Conservation (phyloP, 164 flowering plant species). For the Kalanchoe fedtschenkoi region DNA sequence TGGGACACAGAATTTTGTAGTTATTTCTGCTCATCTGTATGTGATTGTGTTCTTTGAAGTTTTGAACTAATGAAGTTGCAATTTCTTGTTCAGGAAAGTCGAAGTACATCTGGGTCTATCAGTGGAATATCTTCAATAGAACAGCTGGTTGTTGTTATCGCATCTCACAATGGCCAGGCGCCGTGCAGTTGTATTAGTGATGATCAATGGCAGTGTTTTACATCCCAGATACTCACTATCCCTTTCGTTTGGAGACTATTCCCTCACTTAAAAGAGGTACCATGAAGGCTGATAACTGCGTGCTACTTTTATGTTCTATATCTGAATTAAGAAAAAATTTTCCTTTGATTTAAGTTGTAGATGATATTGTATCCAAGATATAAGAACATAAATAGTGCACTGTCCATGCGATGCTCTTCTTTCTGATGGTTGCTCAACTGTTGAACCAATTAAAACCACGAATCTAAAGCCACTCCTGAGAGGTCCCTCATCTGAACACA, state of each 20-base stretch:
- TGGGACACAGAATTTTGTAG: background rate
- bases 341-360: background rate
- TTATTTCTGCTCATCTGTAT: background rate
- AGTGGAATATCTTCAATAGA: slow-evolving; percentile 49
- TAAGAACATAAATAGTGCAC: background rate
- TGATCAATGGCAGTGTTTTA: slow-evolving; percentile 57
- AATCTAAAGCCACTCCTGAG: background rate
- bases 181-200: slow-evolving; percentile 43
- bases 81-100: slow-evolving; percentile 31
- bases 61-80: slow-evolving; percentile 4
- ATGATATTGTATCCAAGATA: background rate
- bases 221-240: slow-evolving; percentile 70
- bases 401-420: background rate
- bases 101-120: slow-evolving; percentile 13
- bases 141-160: slow-evolving; percentile 33
- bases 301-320: background rate
- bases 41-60: background rate
- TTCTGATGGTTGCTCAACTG: background rate
- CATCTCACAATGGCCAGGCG: slow-evolving; percentile 51
- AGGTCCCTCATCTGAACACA: background rate
- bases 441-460: background rate
- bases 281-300: background rate
- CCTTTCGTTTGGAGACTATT: slow-evolving; percentile 79
- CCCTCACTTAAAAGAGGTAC: slow-evolving; percentile 69
- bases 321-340: background rate